Conservation (phyloP, 495 filamentous ascomycete genomes). For the Amphirosellinia nigrospora region DNA sequence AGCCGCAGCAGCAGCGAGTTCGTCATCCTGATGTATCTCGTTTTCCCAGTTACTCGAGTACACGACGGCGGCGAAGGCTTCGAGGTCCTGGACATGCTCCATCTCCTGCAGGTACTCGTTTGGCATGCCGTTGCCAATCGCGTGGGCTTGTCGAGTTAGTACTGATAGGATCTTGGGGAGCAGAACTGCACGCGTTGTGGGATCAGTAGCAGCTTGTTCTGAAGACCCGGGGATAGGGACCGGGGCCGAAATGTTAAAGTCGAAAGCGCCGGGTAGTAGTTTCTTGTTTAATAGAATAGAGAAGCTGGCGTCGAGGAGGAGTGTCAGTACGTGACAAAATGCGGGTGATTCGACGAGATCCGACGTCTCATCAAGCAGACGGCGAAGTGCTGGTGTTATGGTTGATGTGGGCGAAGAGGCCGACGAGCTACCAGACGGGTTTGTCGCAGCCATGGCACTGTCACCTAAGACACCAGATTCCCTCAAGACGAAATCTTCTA, state of each 20-base stretch:
- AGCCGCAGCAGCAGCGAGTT: slow-evolving; percentile 33
- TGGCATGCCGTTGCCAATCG: slow-evolving; percentile 80
- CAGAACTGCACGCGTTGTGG: slow-evolving; percentile 67
- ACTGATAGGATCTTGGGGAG: slow-evolving; percentile 88
- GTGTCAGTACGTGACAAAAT: slow-evolving; percentile 81
- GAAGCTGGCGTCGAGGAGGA: slow-evolving; percentile 87
- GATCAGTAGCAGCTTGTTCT: slow-evolving; percentile 43
- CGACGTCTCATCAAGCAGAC: slow-evolving; percentile 93
- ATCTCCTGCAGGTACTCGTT: slow-evolving; percentile 90
- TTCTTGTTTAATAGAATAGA: slow-evolving; percentile 79
- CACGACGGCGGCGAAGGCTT: slow-evolving; percentile 91
- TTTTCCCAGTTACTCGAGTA: slow-evolving; percentile 88
- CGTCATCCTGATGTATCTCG: slow-evolving; percentile 63
- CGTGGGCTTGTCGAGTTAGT: slow-evolving; percentile 85
- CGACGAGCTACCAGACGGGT: slow-evolving; percentile 24
- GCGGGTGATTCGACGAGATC: slow-evolving; percentile 93
- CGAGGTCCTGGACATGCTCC: slow-evolving; percentile 84
- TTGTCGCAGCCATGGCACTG: slow-evolving; percentile 38
- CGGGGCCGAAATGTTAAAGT: slow-evolving; percentile 49
- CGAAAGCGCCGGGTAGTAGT: slow-evolving; percentile 77
- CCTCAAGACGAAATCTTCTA: slow-evolving; percentile 80
- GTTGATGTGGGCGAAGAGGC: slow-evolving; percentile 40
- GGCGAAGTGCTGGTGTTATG: slow-evolving; percentile 67
- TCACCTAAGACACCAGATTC: slow-evolving; percentile 79
- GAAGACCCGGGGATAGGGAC: slow-evolving; percentile 28